phyloP scores from a whole-genome alignment of 768 basidiomycete species.

The Calocybe indica region DNA sequence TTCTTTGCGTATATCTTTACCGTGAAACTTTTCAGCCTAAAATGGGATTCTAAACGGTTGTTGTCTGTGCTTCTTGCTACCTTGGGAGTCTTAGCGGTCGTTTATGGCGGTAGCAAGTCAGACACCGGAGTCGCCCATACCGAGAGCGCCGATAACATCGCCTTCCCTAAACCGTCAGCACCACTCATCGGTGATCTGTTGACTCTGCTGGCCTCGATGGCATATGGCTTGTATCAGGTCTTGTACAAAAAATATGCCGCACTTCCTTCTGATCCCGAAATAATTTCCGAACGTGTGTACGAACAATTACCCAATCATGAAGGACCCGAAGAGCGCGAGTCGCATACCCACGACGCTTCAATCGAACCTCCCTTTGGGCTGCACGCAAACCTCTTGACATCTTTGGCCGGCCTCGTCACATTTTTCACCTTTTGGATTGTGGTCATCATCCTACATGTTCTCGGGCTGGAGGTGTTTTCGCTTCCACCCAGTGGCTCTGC shows the following conservation, averaged over 20 bases:
- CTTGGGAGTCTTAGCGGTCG: constrained; percentile 70
- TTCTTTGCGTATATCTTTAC: constrained; percentile 90
- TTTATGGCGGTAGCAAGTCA: constrained; percentile 61
- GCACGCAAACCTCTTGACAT: constrained; percentile 77
- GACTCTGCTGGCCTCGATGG: constrained; percentile 65
- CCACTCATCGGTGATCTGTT: constrained; percentile 62
- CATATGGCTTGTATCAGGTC: constrained; percentile 78
- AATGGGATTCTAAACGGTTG: constrained; percentile 60
- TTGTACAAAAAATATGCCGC: constrained; percentile 78
- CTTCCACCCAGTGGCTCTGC: constrained; percentile 49
- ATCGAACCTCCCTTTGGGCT: constrained; percentile 77
- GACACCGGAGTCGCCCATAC: constrained; percentile 7
- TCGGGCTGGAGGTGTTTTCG: constrained; percentile 58
- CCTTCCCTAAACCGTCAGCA: constrained; percentile 39
- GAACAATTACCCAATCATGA: constrained; percentile 35
- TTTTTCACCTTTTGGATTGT: constrained; percentile 73
- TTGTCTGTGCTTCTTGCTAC: constrained; percentile 77
- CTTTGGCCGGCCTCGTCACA: constrained; percentile 75
- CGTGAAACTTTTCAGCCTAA: constrained; percentile 59
- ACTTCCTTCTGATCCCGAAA: constrained; percentile 58
- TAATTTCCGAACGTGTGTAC: constrained; percentile 36
- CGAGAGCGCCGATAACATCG: constrained; percentile 5
- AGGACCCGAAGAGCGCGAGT: constrained; percentile 1
- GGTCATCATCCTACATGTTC: constrained; percentile 66
- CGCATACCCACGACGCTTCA: constrained; percentile 22